Base-by-base conservation (phyloP, 2,329 filamentous ascomycete genomes). In the Clathrospora elynae region DNA sequence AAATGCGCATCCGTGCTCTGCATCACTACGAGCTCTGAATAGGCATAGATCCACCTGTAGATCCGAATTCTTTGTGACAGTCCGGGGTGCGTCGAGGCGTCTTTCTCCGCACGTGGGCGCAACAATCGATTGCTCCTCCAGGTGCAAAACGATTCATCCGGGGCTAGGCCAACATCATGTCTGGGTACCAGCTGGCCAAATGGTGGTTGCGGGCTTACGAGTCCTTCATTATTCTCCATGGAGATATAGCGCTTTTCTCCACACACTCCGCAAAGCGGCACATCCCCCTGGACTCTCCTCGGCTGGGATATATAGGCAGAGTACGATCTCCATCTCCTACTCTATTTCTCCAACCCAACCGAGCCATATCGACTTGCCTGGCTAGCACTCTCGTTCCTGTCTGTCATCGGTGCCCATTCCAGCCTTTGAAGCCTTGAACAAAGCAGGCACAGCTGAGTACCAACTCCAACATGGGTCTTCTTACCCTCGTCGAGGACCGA, bases 401-500 rank as follows among this genome's bases (percentile, higher is more conserved):
- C 9, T 20, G 31, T 31, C 18, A 14, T 32, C 26, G 3, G 7
- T n/a, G 25, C 9, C 23, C 13, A n/a, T n/a, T n/a, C n/a, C n/a
- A n/a, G n/a, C n/a, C n/a, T n/a, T n/a, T n/a, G n/a, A n/a, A n/a
- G n/a, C n/a, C n/a, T n/a, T 34, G 36, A 25, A 25, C 10, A 19
- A n/a, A n/a, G 5, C 6, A 29, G 23, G 26, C 16, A 31, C 35
- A 29, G 16, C 12, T 14, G 14, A 13, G 13, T 6, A 26, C 23
- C 25, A 16, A 40, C 22, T 5, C 24, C 55, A 64, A 13, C 12
- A 69, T 69, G 66, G 66, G 64, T 41, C 55, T 69, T 29, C 64
- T 69, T 37, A 51, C 58, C 40, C 55, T 68, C 34, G 55, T 67
- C 38, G 67, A 70, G 52, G 67, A 70, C 40, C 55, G 79, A 53